These are phyloP conservation scores for Rubroboletus pulcherrimus DNA, from an alignment of 768 basidiomycete species.

Conservation along the genomic window DNA sequence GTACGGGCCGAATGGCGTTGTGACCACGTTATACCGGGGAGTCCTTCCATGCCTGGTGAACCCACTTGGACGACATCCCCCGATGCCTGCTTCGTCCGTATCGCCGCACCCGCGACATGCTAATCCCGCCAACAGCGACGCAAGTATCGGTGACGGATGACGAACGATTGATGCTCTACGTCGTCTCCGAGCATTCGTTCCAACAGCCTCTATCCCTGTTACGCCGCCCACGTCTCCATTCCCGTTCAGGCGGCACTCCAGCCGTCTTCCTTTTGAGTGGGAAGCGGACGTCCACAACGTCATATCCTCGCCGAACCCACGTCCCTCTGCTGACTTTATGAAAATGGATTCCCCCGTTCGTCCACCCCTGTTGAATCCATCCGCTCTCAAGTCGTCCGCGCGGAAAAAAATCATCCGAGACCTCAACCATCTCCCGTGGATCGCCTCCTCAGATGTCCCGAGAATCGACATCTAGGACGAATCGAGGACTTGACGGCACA, in stretches of 20 bases:
- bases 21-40: slow-evolving; percentile 21
- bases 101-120: slow-evolving; percentile 20
- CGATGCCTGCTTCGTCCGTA: slow-evolving; percentile 23
- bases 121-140: slow-evolving; percentile 17
- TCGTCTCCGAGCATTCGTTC: slow-evolving; percentile 23
- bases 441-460: slow-evolving; percentile 42
- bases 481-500: slow-evolving; percentile 26
- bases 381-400: slow-evolving; percentile 35
- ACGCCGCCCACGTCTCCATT: slow-evolving; percentile 12
- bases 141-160: slow-evolving; percentile 19
- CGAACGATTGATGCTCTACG: slow-evolving; percentile 24
- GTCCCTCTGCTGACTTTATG: slow-evolving; percentile 43
- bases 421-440: slow-evolving; percentile 46
- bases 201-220: slow-evolving; percentile 15
- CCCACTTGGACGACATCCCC: slow-evolving; percentile 29
- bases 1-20: too few species aligned
- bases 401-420: slow-evolving; percentile 35
- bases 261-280: slow-evolving; percentile 22
- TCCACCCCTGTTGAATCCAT: slow-evolving; percentile 35
- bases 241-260: slow-evolving; percentile 24
- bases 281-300: slow-evolving; percentile 24
- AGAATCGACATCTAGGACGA: slow-evolving; percentile 45
- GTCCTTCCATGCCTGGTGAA: slow-evolving; percentile 14
- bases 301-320: slow-evolving; percentile 36
- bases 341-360: slow-evolving; percentile 47